Conservation (phyloP, 1,139 yeast genomes). For the Scheffersomyces cryptocercus region DNA sequence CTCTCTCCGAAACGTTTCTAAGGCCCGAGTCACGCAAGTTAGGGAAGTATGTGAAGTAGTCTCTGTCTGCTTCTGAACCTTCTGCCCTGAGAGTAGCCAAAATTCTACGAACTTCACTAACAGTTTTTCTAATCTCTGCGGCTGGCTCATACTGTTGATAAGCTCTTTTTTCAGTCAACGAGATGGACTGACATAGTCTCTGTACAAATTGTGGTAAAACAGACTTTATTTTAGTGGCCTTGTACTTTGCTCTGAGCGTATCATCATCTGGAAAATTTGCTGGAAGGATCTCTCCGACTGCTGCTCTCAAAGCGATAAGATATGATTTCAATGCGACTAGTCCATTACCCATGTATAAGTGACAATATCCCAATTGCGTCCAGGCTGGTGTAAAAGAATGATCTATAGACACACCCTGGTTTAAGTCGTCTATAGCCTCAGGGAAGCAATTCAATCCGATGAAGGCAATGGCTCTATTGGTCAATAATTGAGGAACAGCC, state of each 20-base stretch:
- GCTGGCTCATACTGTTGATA: conserved; percentile 35
- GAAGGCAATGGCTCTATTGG: conserved; percentile 46
- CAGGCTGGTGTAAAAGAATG: conserved; percentile 44
- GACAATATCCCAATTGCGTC: conserved; percentile 50
- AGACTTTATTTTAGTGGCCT: conserved; percentile 20
- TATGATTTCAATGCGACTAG: conserved; percentile 37
- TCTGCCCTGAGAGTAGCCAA: conserved; percentile 26
- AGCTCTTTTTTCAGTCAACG: conserved; percentile 43
- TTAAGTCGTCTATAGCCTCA: conserved; percentile 43
- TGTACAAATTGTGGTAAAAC: conserved; percentile 44
- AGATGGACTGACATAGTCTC: conserved; percentile 34
- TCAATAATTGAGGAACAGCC: conserved; percentile 34
- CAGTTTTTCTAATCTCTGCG: conserved; percentile 21
- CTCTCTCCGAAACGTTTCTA: conserved; percentile 30
- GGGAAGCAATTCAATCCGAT: conserved; percentile 46
- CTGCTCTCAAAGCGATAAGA: conserved; percentile 30
- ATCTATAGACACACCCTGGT: conserved; percentile 32
- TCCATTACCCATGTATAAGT: conserved; percentile 43
- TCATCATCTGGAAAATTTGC: conserved; percentile 20
- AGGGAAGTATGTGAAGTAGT: conserved; percentile 31
- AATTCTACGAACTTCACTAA: conserved; percentile 30
- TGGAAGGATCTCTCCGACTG: conserved; percentile 36
- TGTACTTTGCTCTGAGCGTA: conserved; percentile 19
- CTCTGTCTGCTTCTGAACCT: conserved; percentile 28
- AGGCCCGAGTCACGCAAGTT: conserved; percentile 26